A percentile compares a stretch with the other conserved stretches of the same genome.
Evolutionary conservation across 208 protist genomes (phyloP).

Genomic region (Acanthamoeba triangularis): DNA sequence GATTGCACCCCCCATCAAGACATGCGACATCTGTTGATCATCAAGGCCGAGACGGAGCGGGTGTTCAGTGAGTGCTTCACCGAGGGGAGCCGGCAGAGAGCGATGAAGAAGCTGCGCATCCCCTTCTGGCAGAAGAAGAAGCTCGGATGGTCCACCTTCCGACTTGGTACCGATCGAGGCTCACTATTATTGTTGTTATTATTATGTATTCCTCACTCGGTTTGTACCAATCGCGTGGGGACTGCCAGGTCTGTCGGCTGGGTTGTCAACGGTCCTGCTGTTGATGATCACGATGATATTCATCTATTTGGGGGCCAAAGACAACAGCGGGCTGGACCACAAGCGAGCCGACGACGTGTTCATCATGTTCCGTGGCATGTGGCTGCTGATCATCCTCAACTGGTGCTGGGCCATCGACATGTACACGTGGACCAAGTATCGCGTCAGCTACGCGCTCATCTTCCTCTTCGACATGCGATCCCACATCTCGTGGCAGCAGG

Average conservation of each 20-base stretch:
- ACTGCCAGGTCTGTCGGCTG: neutral
- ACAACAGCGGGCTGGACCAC: neutral
- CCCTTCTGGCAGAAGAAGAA: neutral
- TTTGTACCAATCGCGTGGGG: too few species aligned
- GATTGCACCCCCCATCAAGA: neutral
- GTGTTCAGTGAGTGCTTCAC: slow-evolving; percentile 3
- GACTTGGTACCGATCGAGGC: neutral
- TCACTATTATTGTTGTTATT: neutral
- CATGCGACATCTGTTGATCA: neutral
- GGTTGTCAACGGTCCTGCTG: neutral
- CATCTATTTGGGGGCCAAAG: neutral
- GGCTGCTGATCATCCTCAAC: slow-evolving; percentile 73
- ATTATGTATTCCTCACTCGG: neutral
- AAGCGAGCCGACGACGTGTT: neutral
- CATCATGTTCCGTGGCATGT: slow-evolving; percentile 63
- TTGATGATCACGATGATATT: neutral
- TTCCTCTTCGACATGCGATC: slow-evolving; percentile 76
- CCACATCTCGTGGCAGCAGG: slow-evolving; percentile 45
- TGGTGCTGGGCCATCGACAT: slow-evolving; percentile 80
- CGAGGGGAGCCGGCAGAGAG: neutral
- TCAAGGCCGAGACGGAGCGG: slow-evolving; percentile 27
- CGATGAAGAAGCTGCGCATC: slow-evolving; percentile 22
- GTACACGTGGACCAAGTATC: slow-evolving; percentile 82
- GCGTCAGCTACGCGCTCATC: slow-evolving; percentile 87
- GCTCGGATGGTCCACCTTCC: neutral